Evolutionary conservation across 2,329 filamentous ascomycete species (phyloP).

Genomic region (Thelonectria olida): DNA sequence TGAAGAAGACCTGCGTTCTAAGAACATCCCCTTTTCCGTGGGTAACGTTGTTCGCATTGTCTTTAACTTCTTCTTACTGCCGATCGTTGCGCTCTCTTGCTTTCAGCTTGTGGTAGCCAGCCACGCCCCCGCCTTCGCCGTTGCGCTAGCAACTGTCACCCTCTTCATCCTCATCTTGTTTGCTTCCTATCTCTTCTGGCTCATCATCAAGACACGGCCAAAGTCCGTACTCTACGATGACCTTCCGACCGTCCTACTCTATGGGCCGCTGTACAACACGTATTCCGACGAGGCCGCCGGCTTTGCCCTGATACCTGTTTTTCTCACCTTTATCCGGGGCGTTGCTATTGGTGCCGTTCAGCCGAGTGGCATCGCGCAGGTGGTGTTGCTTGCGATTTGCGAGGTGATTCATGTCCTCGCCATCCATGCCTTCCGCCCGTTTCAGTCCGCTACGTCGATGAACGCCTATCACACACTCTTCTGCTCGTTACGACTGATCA

Average conservation of each 20-base stretch:
- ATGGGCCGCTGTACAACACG: constrained; percentile 96
- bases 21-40: constrained; percentile 88
- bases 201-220: constrained; percentile 83
- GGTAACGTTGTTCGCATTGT: constrained; percentile 85
- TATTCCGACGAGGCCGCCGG: constrained; percentile 93
- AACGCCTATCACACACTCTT: constrained; percentile 94
- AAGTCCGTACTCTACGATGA: constrained; percentile 93
- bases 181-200: constrained; percentile 79
- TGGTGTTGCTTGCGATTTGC: constrained; percentile 91
- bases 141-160: constrained; percentile 79
- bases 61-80: constrained; percentile 92
- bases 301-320: constrained; percentile 87
- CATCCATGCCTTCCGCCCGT: constrained; percentile 88
- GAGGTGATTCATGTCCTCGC: constrained; percentile 92
- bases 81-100: constrained; percentile 85
- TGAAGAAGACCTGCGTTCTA: constrained; percentile 88
- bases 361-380: constrained; percentile 89
- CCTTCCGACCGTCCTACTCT: constrained; percentile 85
- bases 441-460: constrained; percentile 93
- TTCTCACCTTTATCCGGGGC: constrained; percentile 85
- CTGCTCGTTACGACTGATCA: constrained; percentile 77
- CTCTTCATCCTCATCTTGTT: constrained; percentile 78
- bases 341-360: constrained; percentile 94
- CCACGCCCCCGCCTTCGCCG: constrained; percentile 73
- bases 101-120: constrained; percentile 87